Evolutionary conservation across 2,329 filamentous ascomycete species (phyloP), one percentile per base, ranked within the genome.

Genomic region (Sporothrix phasma): DNA sequence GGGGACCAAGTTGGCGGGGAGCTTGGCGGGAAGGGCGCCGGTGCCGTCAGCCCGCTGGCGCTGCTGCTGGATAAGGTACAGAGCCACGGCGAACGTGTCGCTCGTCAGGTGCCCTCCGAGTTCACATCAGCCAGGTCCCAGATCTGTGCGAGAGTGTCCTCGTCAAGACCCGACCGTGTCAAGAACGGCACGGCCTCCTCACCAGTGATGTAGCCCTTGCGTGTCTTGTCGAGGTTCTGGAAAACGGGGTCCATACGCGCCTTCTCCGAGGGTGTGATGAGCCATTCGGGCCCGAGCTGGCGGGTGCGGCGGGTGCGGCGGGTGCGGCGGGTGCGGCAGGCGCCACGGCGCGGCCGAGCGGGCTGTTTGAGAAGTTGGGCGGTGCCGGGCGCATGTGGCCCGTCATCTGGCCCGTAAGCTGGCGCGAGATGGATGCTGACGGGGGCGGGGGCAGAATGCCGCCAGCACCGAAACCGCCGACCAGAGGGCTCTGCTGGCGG

Each of bases 61-160:
- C 74, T 97, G 92, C 73, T 96, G 90, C 66, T 92, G 85, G 70
- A 99, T 97, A 60, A 99, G 81, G 73, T 95, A 95, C 92, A 99
- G 97, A 62, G 94, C 93, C 54, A 99, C 92, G 0, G 94, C 92
- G 73, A 99, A 99, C 70, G 96, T 92, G 69, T 99, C 94, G 70
- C 85, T 86, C 54, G 83, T 92, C 64, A 99, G 79, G 64, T 88
- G 87, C 11, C 94, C 69, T 92, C 89, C 7, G 91, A 94, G 72
- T 90, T 91, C 75, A 97, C 91, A 75, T 99, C 94, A 15, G 94
- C 88, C 34, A 99, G 84, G 74, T 99, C 94, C 94, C 94, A 99
- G 68, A 99, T 96, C 70, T 95, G 90, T 34, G 94, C 94, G 62
- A 99, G 80, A 10, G 85, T 85, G 71, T 97, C 93, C 73, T 97